Conservation (phyloP, 1,284 basidiomycete genomes). For the Tilletiaria anomala region DNA sequence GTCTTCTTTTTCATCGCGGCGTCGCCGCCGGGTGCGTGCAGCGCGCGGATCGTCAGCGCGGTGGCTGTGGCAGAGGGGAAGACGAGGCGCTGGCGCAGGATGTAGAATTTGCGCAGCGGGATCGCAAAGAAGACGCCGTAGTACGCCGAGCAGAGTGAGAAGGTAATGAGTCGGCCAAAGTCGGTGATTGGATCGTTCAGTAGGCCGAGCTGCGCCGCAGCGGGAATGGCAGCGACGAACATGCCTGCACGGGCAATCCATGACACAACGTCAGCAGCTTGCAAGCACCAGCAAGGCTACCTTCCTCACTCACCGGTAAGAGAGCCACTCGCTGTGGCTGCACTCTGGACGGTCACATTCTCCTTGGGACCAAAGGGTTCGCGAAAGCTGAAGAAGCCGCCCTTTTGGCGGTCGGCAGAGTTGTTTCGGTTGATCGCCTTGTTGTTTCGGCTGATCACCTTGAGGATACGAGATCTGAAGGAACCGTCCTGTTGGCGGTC, state of each 20-base stretch:
- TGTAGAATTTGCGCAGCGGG: slow-evolving; percentile 52
- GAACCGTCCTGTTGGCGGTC: too few species aligned
- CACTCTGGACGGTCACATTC: slow-evolving; percentile 44
- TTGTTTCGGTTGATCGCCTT: too few species aligned
- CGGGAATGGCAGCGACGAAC: slow-evolving; percentile 53
- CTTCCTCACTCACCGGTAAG: too few species aligned
- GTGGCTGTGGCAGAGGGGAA: slow-evolving; percentile 59
- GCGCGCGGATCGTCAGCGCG: slow-evolving; percentile 53
- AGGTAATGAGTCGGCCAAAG: slow-evolving; percentile 43
- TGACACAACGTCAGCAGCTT: too few species aligned
- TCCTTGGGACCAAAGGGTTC: slow-evolving; percentile 56
- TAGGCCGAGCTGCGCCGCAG: slow-evolving; percentile 48
- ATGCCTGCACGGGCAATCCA: slow-evolving; percentile 49
- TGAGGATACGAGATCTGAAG: slow-evolving; percentile 52
- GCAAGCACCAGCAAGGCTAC: too few species aligned
- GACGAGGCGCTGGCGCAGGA: slow-evolving; percentile 53
- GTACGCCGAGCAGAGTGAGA: slow-evolving; percentile 50
- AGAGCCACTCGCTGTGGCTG: slow-evolving; percentile 24
- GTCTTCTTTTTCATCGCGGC: slow-evolving; percentile 50
- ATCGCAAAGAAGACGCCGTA: slow-evolving; percentile 57
- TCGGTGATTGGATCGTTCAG: slow-evolving; percentile 17
- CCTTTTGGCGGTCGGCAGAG: too few species aligned
- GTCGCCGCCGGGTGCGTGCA: slow-evolving; percentile 43
- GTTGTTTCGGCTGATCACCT: slow-evolving; percentile 46
- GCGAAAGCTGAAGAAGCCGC: slow-evolving; percentile 46